Evolutionary conservation across 257 asterid species (phyloP).

Genomic region (Coffea eugenioides): DNA sequence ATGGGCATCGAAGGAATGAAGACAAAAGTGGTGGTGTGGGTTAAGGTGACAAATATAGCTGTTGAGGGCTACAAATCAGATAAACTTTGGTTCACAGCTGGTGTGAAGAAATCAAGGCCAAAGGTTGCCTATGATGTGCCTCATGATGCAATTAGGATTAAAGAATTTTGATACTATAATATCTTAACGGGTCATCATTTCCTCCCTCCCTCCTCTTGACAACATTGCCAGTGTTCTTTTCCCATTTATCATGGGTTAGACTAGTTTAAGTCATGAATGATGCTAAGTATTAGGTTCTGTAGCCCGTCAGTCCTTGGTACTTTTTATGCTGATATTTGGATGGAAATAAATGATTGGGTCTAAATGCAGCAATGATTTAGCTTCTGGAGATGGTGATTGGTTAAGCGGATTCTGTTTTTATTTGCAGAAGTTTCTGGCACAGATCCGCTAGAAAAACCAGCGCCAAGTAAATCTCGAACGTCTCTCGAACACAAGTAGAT

Average conservation of each 20-base stretch:
- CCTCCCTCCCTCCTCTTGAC: background rate
- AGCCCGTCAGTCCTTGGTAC: background rate
- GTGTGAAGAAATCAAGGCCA: slow-evolving; percentile 73
- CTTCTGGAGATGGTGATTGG: background rate
- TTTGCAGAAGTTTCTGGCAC: background rate
- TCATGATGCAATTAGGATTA: slow-evolving; percentile 48
- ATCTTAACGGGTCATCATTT: background rate
- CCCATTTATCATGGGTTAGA: background rate
- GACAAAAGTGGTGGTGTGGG: slow-evolving; percentile 76
- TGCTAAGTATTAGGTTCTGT: background rate
- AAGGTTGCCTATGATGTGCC: slow-evolving; percentile 61
- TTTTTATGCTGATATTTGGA: background rate
- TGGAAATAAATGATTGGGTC: background rate
- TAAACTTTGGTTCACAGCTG: slow-evolving; percentile 70
- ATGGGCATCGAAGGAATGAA: slow-evolving; percentile 79
- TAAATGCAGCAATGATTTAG: background rate
- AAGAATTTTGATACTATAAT: slow-evolving; percentile 50
- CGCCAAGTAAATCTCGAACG: no score
- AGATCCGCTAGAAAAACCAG: background rate
- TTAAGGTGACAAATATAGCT: slow-evolving; percentile 57
- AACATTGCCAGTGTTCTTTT: background rate
- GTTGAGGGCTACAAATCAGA: slow-evolving; percentile 65
- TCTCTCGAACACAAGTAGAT: no score
- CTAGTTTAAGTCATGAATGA: background rate
- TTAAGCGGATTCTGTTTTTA: background rate